These are phyloP conservation scores for Hebeloma cylindrosporum DNA, from an alignment of 768 basidiomycete species.

Conservation along the genomic window DNA sequence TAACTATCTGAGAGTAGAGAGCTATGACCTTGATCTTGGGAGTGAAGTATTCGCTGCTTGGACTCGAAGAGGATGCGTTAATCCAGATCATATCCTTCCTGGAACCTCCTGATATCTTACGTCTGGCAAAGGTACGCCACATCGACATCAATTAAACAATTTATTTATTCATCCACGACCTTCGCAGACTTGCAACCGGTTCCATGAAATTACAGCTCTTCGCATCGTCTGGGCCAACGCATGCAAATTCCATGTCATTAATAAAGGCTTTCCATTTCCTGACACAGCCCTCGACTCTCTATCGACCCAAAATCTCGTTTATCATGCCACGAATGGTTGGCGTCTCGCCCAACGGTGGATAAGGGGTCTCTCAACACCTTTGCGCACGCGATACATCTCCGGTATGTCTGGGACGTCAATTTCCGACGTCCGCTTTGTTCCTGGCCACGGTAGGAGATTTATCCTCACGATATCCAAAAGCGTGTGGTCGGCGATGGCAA, in stretches of 20 bases:
- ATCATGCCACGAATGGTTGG: constrained; percentile 42
- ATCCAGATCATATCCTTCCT: constrained; percentile 34
- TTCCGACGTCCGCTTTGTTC: constrained; percentile 54
- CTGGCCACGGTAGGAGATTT: constrained; percentile 41
- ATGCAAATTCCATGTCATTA: constrained; percentile 43
- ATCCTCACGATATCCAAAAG: constrained; percentile 55
- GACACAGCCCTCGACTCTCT: constrained; percentile 33
- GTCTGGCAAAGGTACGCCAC: constrained; percentile 40
- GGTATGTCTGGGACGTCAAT: constrained; percentile 43
- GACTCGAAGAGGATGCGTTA: constrained; percentile 29
- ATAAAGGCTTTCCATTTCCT: constrained; percentile 52
- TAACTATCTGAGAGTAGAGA: constrained; percentile 1
- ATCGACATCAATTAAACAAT: background rate
- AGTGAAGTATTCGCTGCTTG: constrained; percentile 1
- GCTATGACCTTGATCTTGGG: constrained; percentile 7
- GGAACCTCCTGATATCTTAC: constrained; percentile 39
- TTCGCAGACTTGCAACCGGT: constrained; percentile 49
- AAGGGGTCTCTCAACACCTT: constrained; percentile 14
- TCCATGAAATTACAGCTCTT: constrained; percentile 43
- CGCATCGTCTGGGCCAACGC: constrained; percentile 60
- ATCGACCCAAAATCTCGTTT: constrained; percentile 44
- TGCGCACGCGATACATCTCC: constrained; percentile 24
- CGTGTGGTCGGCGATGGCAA: constrained; percentile 58
- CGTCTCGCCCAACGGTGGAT: constrained; percentile 53
- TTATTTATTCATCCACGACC: background rate